Evolutionary conservation across 768 basidiomycete genomes (phyloP), one percentile per base, ranked within the genome.

Genomic region (Scleroderma bovista): DNA sequence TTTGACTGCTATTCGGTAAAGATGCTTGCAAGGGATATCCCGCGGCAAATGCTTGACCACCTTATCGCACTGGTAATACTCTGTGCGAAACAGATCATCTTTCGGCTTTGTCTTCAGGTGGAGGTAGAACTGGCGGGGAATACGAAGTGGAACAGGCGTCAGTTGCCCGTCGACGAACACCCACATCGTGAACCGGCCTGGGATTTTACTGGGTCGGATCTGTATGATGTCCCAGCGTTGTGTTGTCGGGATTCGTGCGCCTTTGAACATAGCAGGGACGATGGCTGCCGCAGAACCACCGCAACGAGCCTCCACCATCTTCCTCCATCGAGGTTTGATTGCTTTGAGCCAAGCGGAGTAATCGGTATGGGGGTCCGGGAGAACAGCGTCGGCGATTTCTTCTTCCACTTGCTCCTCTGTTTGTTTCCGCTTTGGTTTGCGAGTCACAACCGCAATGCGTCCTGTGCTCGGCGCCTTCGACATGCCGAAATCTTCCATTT

Each of bases 191-290:
- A 86, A 97, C 19, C 92, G 84, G 11, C 96, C 95, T 11, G 83
- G 75, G 37, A 77, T 79, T 53, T 77, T 78, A 50, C 83, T 90
- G 0, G 82, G 78, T 26, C 90, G 83, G 53, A 99, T 83, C 60
- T 98, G 96, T 3, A 98, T 73, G 46, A 99, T 76, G 58, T 98
- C 95, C 96, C 96, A 98, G 44, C 81, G 78, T 44, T 83, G 75
- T 46, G 77, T 81, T 11, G 81, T 74, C 46, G 77, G 77, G 43
- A 80, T 71, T 37, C 76, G 76, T 42, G 75, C 73, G 50, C 76
- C 74, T 54, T 75, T 79, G 67, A 95, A 89, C 79, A 95, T 88
- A 1, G 82, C 74, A 6, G 92, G 86, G 40, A 85, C 72, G 52
- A 75, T 57, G 39, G 72, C 59, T 12, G 77, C 64, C 43, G 72